These are phyloP conservation scores for Cutaneotrichosporon cutaneum DNA, from an alignment of 1,284 basidiomycete genomes.

Conservation along the genomic window DNA sequence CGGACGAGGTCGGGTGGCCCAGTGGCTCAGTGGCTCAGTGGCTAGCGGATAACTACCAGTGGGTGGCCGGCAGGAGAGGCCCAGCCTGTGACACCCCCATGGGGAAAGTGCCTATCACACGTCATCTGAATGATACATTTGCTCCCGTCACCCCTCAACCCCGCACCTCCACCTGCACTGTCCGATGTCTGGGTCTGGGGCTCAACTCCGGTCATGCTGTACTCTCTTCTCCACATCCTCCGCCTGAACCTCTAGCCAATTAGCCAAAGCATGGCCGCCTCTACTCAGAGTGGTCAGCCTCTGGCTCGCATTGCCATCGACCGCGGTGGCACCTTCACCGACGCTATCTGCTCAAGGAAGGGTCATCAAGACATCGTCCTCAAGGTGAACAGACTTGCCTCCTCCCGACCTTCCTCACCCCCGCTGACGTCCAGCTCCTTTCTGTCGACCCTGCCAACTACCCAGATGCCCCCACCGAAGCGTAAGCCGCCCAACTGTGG, in stretches of 20 bases:
- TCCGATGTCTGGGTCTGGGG: neutral
- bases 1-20: too few species aligned
- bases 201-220: neutral
- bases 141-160: neutral
- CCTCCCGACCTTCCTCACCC: neutral
- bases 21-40: too few species aligned
- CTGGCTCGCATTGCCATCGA: constrained; percentile 35
- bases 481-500: constrained; percentile 20
- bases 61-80: neutral
- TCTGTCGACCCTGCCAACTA: constrained; percentile 87
- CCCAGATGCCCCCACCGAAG: constrained; percentile 77
- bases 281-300: neutral
- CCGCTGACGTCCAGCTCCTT: constrained; percentile 59
- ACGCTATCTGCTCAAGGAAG: constrained; percentile 40
- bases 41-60: too few species aligned
- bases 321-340: constrained; percentile 51
- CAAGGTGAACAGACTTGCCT: constrained; percentile 23
- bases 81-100: neutral
- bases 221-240: neutral
- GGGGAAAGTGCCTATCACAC: neutral
- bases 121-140: neutral
- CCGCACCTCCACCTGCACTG: neutral
- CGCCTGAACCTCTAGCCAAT: too few species aligned
- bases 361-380: constrained; percentile 35
- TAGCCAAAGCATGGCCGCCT: neutral